These are phyloP conservation scores for Eutrema japonicum DNA, from an alignment of 345 rosid species.

Conservation along the genomic window DNA sequence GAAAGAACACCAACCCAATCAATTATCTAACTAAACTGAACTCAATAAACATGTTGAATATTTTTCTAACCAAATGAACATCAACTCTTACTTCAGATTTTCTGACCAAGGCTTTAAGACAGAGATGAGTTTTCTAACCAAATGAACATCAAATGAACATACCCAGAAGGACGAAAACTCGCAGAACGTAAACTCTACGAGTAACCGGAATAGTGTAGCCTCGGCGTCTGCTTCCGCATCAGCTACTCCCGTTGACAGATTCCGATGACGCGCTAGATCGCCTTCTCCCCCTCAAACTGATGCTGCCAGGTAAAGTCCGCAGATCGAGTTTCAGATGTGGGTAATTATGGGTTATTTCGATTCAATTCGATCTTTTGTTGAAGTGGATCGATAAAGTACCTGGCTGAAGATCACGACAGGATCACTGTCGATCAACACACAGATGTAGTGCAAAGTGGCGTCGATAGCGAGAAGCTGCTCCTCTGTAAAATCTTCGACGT, in stretches of 20 bases:
- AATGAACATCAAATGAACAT: too few species aligned
- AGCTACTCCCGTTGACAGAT: slow-evolving; percentile 36
- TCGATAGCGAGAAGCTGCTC: slow-evolving; percentile 42
- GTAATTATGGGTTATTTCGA: slow-evolving; percentile 15
- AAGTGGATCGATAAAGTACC: not conserved
- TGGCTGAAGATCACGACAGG: too few species aligned
- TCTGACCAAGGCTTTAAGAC: too few species aligned
- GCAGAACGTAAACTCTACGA: slow-evolving; percentile 39
- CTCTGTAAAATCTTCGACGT: slow-evolving; percentile 30
- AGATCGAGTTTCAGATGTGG: slow-evolving; percentile 27
- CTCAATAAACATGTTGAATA: too few species aligned
- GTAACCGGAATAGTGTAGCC: slow-evolving; percentile 43
- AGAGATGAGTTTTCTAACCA: too few species aligned
- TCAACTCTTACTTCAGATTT: too few species aligned
- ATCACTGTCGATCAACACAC: too few species aligned
- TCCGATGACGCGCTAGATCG: slow-evolving; percentile 43
- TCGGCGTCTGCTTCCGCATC: slow-evolving; percentile 48
- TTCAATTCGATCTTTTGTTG: slow-evolving; percentile 9
- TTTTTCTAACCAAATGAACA: too few species aligned
- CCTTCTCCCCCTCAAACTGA: slow-evolving; percentile 56
- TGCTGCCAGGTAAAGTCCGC: slow-evolving; percentile 70
- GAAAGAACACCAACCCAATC: too few species aligned
- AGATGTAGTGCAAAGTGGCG: slow-evolving; percentile 32
- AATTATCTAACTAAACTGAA: too few species aligned
- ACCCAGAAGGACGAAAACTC: slow-evolving; percentile 34